Percentiles rank a stretch among this genome's conserved stretches.
Evolutionary conservation across 1,284 basidiomycete species (phyloP).

Genomic region (Vanrija sp.): DNA sequence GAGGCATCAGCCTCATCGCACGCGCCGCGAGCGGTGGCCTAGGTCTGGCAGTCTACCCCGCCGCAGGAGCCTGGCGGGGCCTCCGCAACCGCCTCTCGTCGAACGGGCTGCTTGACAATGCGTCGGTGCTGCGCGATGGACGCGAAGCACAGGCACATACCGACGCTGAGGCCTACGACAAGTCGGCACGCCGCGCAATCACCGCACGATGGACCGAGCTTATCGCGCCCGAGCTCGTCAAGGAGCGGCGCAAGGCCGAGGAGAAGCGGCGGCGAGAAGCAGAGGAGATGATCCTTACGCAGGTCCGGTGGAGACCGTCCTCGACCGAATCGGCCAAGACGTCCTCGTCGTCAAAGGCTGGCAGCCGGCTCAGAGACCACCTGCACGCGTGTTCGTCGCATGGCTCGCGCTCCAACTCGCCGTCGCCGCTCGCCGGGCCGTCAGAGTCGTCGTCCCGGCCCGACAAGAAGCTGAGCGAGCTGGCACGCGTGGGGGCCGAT

Average conservation of each 20-base stretch:
- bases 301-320: not conserved
- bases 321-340: not conserved
- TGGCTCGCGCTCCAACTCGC: not conserved
- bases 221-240: not conserved
- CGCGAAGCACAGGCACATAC: slow-evolving; percentile 1
- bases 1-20: slow-evolving; percentile 51
- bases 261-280: not conserved
- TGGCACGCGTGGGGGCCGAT: not conserved
- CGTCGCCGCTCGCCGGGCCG: not conserved
- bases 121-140: slow-evolving; percentile 1
- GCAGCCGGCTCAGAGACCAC: no score
- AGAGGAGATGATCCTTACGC: not conserved
- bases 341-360: no score
- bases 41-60: slow-evolving; percentile 14
- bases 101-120: not conserved
- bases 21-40: slow-evolving; percentile 49
- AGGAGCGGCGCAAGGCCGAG: not conserved
- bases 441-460: not conserved
- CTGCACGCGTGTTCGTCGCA: not conserved
- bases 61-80: slow-evolving; percentile 7
- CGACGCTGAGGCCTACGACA: not conserved
- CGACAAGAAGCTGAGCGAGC: not conserved
- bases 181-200: slow-evolving; percentile 1
- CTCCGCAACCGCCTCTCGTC: slow-evolving; percentile 1
- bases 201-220: slow-evolving; percentile 1